Conservation (phyloP, 78 protist genomes). For the Blattamonas nauphoetae region DNA sequence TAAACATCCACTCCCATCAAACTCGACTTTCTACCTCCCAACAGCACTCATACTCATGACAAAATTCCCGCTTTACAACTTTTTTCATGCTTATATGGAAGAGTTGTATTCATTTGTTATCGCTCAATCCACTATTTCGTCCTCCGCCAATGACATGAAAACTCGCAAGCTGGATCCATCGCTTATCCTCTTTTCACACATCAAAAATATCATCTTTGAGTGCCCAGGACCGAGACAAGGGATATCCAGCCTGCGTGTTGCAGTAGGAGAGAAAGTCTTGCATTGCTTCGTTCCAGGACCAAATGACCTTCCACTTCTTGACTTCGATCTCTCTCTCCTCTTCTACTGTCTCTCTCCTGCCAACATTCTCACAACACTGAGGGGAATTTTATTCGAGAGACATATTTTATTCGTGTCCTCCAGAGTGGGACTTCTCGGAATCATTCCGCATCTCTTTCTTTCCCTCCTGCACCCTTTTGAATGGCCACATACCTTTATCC, state of each 20-base stretch:
- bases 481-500: conserved; percentile 17
- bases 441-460: neutral
- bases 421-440: neutral
- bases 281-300: neutral
- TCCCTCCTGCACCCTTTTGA: conserved; percentile 3
- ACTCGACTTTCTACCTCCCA: neutral
- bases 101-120: neutral
- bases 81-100: neutral
- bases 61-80: neutral
- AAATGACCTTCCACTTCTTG: neutral
- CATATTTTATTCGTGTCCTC: neutral
- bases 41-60: neutral
- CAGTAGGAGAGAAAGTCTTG: neutral
- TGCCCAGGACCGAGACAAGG: neutral
- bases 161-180: no score
- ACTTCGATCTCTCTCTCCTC: neutral
- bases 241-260: neutral
- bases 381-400: neutral
- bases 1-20: neutral
- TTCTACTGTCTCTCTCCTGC: neutral
- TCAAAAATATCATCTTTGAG: neutral
- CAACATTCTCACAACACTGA: neutral
- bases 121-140: neutral
- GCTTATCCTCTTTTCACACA: no score
- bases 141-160: neutral